These are phyloP conservation scores for Orbilia javanica DNA, from an alignment of 2,329 filamentous ascomycete species.

Conservation along the genomic window DNA sequence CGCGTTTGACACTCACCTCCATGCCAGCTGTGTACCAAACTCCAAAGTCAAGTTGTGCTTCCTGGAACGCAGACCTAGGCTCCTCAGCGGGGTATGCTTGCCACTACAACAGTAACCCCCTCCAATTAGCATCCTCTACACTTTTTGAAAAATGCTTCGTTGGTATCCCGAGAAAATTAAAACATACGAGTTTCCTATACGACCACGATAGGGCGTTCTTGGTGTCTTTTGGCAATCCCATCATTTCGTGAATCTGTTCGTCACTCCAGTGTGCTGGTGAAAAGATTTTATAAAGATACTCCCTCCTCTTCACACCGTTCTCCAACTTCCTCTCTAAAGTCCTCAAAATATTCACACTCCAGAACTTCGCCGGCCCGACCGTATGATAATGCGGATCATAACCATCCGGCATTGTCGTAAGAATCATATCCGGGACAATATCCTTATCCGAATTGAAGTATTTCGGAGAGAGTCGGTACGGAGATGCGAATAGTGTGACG, in stretches of 20 bases:
- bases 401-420: conserved; percentile 82
- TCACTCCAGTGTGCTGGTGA: conserved; percentile 68
- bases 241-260: conserved; percentile 59
- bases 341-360: conserved; percentile 82
- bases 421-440: conserved; percentile 77
- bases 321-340: conserved; percentile 72
- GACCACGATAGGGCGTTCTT: conserved; percentile 60
- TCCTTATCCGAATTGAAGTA: conserved; percentile 78
- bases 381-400: conserved; percentile 67
- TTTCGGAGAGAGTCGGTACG: conserved; percentile 75
- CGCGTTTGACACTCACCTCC: conserved; percentile 63
- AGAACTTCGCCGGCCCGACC: conserved; percentile 82
- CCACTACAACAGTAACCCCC: conserved; percentile 73
- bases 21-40: conserved; percentile 77
- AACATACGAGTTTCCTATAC: conserved; percentile 60
- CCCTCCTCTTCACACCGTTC: conserved; percentile 67
- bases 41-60: conserved; percentile 75
- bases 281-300: conserved; percentile 78
- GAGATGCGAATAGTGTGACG: conserved; percentile 88
- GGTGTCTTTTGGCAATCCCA: conserved; percentile 61
- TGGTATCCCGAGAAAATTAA: not conserved
- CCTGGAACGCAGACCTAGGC: conserved; percentile 89
- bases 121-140: conserved; percentile 32
- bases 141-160: conserved; percentile 56
- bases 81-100: conserved; percentile 85